Evolutionary conservation across 352 stramenopile species (phyloP).

Genomic region (Globisporangium rhizosaccharum): DNA sequence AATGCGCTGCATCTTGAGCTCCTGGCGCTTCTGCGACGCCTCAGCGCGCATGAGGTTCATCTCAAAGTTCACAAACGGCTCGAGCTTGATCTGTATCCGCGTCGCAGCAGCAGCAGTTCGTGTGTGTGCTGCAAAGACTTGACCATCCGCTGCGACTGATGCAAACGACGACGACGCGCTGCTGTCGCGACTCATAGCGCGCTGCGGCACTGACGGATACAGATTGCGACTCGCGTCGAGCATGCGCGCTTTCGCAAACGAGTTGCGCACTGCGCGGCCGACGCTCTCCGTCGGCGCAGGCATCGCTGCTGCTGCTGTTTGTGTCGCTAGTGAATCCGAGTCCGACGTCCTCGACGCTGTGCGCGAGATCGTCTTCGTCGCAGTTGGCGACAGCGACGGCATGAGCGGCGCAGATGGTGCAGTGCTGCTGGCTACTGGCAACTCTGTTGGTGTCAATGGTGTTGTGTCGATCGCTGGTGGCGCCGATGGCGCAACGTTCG

Average conservation of each 20-base stretch:
- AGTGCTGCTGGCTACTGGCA: background rate
- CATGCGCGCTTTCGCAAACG: constrained; percentile 41
- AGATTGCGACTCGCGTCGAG: constrained; percentile 28
- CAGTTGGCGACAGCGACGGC: constrained; percentile 40
- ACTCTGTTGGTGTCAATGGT: background rate
- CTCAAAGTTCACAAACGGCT: constrained; percentile 79
- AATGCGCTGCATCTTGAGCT: constrained; percentile 82
- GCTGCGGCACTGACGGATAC: constrained; percentile 33
- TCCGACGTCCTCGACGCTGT: too few relatives aligned
- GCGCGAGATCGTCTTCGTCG: constrained; percentile 33
- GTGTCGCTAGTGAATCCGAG: background rate
- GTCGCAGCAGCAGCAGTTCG: constrained; percentile 18
- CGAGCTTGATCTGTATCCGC: constrained; percentile 64
- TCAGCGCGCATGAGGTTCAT: constrained; percentile 76
- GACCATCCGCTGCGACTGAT: constrained; percentile 15
- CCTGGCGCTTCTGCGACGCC: constrained; percentile 71
- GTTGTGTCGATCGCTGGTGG: constrained; percentile 24
- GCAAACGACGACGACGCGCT: constrained; percentile 1
- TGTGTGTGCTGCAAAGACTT: constrained; percentile 23
- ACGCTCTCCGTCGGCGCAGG: constrained; percentile 21
- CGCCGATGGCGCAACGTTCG: constrained; percentile 20
- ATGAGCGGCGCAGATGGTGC: constrained; percentile 20
- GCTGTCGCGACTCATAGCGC: background rate
- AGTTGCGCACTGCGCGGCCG: constrained; percentile 28
- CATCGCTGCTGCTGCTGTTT: constrained; percentile 14